Conservation (phyloP, 352 stramenopile genomes). For the Globisporangium nodosum region DNA sequence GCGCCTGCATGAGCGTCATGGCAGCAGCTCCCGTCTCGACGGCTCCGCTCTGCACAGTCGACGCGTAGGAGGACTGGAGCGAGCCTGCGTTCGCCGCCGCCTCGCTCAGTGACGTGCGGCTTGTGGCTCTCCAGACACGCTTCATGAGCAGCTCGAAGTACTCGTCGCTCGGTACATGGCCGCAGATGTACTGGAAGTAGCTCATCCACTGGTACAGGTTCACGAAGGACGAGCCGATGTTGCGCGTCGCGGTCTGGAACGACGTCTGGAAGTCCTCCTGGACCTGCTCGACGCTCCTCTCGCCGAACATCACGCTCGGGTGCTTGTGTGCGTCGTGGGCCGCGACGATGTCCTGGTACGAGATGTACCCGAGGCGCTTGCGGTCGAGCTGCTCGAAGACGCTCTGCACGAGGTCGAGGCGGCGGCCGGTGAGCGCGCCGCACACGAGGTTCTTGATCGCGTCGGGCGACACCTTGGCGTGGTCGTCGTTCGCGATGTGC, state of each 20-base stretch:
- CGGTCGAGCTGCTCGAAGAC: conserved; percentile 65
- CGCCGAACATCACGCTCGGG: conserved; percentile 68
- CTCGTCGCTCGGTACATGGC: conserved; percentile 61
- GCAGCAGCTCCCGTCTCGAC: conserved; percentile 4
- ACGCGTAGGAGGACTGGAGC: not conserved
- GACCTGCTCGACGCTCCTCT: conserved; percentile 44
- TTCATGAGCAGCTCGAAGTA: conserved; percentile 75
- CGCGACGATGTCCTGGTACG: conserved; percentile 39
- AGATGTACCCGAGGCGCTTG: conserved; percentile 54
- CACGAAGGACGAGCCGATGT: conserved; percentile 32
- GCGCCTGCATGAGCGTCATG: conserved; percentile 46
- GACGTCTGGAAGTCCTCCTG: conserved; percentile 52
- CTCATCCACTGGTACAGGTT: conserved; percentile 70
- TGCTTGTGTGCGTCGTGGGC: conserved; percentile 49
- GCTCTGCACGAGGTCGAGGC: conserved; percentile 59
- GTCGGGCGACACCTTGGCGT: conserved; percentile 34
- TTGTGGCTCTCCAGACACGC: conserved; percentile 57
- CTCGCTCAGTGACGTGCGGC: conserved; percentile 30
- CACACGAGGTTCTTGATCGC: conserved; percentile 62
- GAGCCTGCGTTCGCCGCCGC: conserved; percentile 13
- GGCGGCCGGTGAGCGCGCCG: conserved; percentile 31
- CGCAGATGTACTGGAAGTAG: conserved; percentile 71
- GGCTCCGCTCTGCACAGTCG: not conserved
- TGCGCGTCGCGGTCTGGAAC: conserved; percentile 31
- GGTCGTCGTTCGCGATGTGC: conserved; percentile 25